phyloP scores from a whole-genome alignment of 306 rosid species.

The Vigna hirtella region DNA sequence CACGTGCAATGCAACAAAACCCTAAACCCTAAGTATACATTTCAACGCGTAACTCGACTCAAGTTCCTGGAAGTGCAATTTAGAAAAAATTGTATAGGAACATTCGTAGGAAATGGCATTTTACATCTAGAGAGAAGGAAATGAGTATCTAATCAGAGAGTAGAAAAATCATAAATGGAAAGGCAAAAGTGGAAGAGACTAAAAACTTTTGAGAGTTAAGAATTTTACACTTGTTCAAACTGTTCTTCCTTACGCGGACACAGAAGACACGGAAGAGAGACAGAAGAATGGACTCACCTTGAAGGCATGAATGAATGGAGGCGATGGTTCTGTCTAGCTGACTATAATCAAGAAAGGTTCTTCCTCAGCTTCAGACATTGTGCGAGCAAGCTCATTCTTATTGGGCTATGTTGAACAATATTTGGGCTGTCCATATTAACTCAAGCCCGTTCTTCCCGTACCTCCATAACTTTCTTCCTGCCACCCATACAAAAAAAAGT shows the following conservation, averaged over 20 bases:
- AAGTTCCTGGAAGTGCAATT: slow-evolving; percentile 6
- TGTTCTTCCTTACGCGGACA: not conserved
- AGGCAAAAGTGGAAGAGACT: not conserved
- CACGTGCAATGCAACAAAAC: slow-evolving; percentile 46
- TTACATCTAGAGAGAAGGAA: not conserved
- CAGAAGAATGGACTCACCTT: slow-evolving; percentile 21
- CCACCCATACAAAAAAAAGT: no score
- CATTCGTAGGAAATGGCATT: slow-evolving; percentile 11
- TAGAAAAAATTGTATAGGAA: slow-evolving; percentile 22
- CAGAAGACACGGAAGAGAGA: not conserved
- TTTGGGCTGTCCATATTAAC: slow-evolving; percentile 3
- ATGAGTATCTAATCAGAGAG: not conserved
- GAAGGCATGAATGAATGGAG: slow-evolving; percentile 30
- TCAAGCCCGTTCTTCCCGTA: not conserved
- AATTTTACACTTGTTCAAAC: not conserved
- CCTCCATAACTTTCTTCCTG: no score
- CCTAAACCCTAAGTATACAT: slow-evolving; percentile 49
- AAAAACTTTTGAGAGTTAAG: not conserved
- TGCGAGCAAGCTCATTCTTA: not conserved
- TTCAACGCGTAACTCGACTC: slow-evolving; percentile 3
- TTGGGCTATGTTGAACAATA: slow-evolving; percentile 15
- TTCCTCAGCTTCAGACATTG: not conserved
- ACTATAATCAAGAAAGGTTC: not conserved
- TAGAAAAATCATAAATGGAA: not conserved
- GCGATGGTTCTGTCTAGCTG: slow-evolving; percentile 15